Evolutionary conservation across 2,329 filamentous ascomycete genomes (phyloP).

Genomic region (Colletotrichum camelliae): DNA sequence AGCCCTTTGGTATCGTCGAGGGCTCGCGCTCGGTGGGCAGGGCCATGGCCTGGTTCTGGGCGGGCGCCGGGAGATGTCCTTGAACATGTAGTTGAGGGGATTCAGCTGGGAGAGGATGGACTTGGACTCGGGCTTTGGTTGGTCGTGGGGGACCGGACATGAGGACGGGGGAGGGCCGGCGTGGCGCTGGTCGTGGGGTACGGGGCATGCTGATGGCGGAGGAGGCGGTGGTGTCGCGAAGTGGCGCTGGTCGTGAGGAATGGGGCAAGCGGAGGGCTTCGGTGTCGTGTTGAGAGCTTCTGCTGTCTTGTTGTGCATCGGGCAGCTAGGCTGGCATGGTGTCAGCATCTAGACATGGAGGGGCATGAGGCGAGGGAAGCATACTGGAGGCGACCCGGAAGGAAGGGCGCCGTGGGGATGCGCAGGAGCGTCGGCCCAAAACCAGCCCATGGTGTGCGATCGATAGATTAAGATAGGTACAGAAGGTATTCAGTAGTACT

Average conservation of each 20-base stretch:
- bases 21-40: slow-evolving; percentile 83
- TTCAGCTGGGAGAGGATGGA: slow-evolving; percentile 63
- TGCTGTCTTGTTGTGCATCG: slow-evolving; percentile 61
- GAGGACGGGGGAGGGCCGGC: slow-evolving; percentile 36
- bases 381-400: slow-evolving; percentile 43
- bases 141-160: slow-evolving; percentile 53
- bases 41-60: slow-evolving; percentile 72
- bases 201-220: slow-evolving; percentile 34
- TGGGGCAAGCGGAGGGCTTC: slow-evolving; percentile 35
- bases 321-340: slow-evolving; percentile 52
- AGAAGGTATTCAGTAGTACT: not conserved
- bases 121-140: slow-evolving; percentile 36
- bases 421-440: slow-evolving; percentile 61
- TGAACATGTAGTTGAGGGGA: slow-evolving; percentile 94
- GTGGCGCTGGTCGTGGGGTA: slow-evolving; percentile 28
- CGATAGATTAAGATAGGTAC: not conserved
- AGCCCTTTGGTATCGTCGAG: slow-evolving; percentile 90
- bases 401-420: slow-evolving; percentile 24
- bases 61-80: slow-evolving; percentile 77
- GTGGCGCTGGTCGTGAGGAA: slow-evolving; percentile 28
- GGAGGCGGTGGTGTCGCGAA: slow-evolving; percentile 26
- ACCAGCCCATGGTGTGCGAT: slow-evolving; percentile 61
- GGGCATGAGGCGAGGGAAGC: slow-evolving; percentile 18
- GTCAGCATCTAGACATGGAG: slow-evolving; percentile 24
- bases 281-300: slow-evolving; percentile 48